Evolutionary conservation across 2,329 filamentous ascomycete genomes (phyloP).

Genomic region (Colletotrichum sublineola): DNA sequence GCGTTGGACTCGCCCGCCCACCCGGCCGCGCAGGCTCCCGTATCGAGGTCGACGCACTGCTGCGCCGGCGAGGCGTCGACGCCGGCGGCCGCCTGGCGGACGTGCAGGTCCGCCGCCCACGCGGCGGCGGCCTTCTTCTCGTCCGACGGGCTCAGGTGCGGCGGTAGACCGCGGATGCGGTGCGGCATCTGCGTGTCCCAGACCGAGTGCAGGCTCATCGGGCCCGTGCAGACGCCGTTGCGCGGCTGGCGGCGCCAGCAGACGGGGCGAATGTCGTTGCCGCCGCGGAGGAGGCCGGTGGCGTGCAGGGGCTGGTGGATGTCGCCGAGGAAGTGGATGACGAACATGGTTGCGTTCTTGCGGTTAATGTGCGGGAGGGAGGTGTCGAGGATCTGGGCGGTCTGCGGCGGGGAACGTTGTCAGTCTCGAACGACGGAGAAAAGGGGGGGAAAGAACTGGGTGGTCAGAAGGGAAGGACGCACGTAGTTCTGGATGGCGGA

Average conservation of each 20-base stretch:
- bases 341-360: constrained; percentile 43
- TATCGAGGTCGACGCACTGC: constrained; percentile 34
- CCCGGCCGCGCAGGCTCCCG: constrained; percentile 15
- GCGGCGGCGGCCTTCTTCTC: constrained; percentile 35
- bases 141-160: constrained; percentile 25
- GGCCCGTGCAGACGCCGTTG: constrained; percentile 33
- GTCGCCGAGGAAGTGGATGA: constrained; percentile 43
- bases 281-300: constrained; percentile 41
- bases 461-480: neutral
- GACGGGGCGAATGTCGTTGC: constrained; percentile 42
- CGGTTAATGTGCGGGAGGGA: constrained; percentile 48
- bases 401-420: constrained; percentile 2
- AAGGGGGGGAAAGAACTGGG: neutral
- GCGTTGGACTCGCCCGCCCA: constrained; percentile 40
- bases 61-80: constrained; percentile 14
- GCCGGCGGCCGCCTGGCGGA: constrained; percentile 20
- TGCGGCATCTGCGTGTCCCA: constrained; percentile 42
- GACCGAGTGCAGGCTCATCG: constrained; percentile 41
- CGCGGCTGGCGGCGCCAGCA: constrained; percentile 39
- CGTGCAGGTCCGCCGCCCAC: constrained; percentile 34
- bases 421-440: neutral
- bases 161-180: constrained; percentile 37
- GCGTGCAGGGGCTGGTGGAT: constrained; percentile 43
- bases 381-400: constrained; percentile 39
- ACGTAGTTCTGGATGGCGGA: constrained; percentile 42